Percentiles rank a stretch among this genome's conserved stretches.
Conservation (phyloP, 495 filamentous ascomycete species). For the Cercophora newfieldiana region DNA sequence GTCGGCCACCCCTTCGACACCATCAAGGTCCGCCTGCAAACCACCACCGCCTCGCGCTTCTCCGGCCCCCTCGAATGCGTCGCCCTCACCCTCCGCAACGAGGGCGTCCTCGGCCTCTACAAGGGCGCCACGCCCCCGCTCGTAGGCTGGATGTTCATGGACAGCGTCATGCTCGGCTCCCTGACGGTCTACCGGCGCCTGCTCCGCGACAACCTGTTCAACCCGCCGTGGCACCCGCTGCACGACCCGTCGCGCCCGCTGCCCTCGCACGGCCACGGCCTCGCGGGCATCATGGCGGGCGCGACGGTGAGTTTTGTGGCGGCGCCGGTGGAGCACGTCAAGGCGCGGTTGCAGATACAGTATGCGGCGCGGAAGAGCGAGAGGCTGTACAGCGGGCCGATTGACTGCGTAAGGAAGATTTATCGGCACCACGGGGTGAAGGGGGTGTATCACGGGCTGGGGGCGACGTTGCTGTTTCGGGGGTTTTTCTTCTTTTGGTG, state of each 20-base stretch:
- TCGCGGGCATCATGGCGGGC: constrained; percentile 85
- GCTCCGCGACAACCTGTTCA: constrained; percentile 77
- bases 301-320: constrained; percentile 89
- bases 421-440: constrained; percentile 64
- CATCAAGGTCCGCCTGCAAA: constrained; percentile 93
- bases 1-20: constrained; percentile 79
- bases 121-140: constrained; percentile 90
- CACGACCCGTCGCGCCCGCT: constrained; percentile 43
- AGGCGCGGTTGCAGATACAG: constrained; percentile 90
- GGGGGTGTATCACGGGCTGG: constrained; percentile 82
- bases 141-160: constrained; percentile 98
- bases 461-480: constrained; percentile 83
- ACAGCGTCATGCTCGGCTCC: constrained; percentile 90
- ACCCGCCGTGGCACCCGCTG: constrained; percentile 46
- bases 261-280: constrained; percentile 76
- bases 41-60: constrained; percentile 75
- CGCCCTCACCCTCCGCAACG: constrained; percentile 73
- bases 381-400: constrained; percentile 78
- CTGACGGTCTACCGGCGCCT: constrained; percentile 84
- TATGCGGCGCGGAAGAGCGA: constrained; percentile 74
- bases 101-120: constrained; percentile 78
- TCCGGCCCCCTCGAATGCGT: constrained; percentile 85
- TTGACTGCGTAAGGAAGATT: constrained; percentile 78
- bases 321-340: constrained; percentile 93
- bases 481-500: constrained; percentile 98